Evolutionary conservation across 1,139 yeast genomes (phyloP).

Genomic region (Kluyveromyces sp.): DNA sequence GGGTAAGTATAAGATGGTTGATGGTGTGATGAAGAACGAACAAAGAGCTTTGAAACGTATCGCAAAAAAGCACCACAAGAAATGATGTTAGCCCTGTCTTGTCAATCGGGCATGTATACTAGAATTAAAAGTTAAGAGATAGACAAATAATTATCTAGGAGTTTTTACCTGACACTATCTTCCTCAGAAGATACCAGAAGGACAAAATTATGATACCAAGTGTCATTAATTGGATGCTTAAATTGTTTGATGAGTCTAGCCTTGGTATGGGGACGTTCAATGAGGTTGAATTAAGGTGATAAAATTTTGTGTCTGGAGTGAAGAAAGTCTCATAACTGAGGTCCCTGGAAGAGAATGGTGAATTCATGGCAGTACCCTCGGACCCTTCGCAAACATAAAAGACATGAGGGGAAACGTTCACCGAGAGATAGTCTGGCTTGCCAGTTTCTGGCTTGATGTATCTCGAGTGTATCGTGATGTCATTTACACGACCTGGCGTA

Average conservation of each 20-base stretch:
- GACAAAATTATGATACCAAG: slow-evolving; percentile 30
- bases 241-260: slow-evolving; percentile 29
- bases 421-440: slow-evolving; percentile 16
- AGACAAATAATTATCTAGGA: slow-evolving; percentile 1
- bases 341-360: slow-evolving; percentile 35
- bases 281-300: slow-evolving; percentile 26
- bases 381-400: slow-evolving; percentile 44
- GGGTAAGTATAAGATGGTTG: slow-evolving; percentile 99
- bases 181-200: slow-evolving; percentile 30
- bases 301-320: slow-evolving; percentile 40
- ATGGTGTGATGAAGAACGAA: slow-evolving; percentile 96
- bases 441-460: slow-evolving; percentile 37
- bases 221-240: slow-evolving; percentile 31
- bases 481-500: slow-evolving; percentile 26
- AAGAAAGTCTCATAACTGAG: slow-evolving; percentile 41
- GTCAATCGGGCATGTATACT: not conserved
- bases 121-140: not conserved
- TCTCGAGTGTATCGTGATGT: slow-evolving; percentile 43
- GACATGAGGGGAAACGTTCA: slow-evolving; percentile 36
- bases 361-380: slow-evolving; percentile 23
- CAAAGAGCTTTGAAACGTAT: slow-evolving; percentile 87
- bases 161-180: slow-evolving; percentile 17
- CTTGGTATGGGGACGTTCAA: slow-evolving; percentile 34
- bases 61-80: slow-evolving; percentile 67
- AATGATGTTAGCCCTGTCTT: slow-evolving; percentile 6